Conservation (phyloP, 768 basidiomycete genomes). For the Gautieria morchelliformis region DNA sequence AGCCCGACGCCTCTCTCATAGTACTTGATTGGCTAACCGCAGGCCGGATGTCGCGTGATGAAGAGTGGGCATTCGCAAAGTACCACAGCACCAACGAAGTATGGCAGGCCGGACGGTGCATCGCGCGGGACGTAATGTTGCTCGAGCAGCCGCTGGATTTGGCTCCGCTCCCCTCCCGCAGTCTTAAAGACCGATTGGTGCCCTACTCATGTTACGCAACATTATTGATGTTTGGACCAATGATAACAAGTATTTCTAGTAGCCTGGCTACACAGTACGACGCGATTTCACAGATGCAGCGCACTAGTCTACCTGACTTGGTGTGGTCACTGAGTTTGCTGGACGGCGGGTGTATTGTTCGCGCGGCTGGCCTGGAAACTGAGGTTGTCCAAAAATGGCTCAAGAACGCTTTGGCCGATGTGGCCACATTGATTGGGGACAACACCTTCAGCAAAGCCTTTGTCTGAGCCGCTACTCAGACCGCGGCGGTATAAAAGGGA, state of each 20-base stretch:
- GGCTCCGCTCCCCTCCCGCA: constrained; percentile 28
- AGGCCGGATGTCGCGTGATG: constrained; percentile 72
- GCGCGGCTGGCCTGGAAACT: constrained; percentile 68
- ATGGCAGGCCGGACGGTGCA: constrained; percentile 47
- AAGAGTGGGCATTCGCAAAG: constrained; percentile 81
- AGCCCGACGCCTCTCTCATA: constrained; percentile 49
- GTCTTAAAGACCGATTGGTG: constrained; percentile 49
- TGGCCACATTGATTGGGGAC: constrained; percentile 46
- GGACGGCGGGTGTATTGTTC: constrained; percentile 46
- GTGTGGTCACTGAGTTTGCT: constrained; percentile 77
- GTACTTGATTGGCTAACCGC: constrained; percentile 90
- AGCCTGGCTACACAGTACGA: constrained; percentile 42
- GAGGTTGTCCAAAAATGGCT: constrained; percentile 71
- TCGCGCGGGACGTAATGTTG: constrained; percentile 71
- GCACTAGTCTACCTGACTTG: constrained; percentile 41
- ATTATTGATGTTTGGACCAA: constrained; percentile 68
- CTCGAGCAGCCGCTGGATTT: constrained; percentile 30
- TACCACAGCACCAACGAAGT: constrained; percentile 87
- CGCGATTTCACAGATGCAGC: constrained; percentile 53
- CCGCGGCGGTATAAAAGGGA: no score
- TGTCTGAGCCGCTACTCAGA: no score
- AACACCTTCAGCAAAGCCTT: constrained; percentile 2
- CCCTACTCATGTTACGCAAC: constrained; percentile 92
- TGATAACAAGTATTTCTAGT: constrained; percentile 36
- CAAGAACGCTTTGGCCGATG: constrained; percentile 36